Evolutionary conservation across 2,329 filamentous ascomycete genomes (phyloP), one percentile per base, ranked within the genome.

Genomic region (Fusarium nodosum): DNA sequence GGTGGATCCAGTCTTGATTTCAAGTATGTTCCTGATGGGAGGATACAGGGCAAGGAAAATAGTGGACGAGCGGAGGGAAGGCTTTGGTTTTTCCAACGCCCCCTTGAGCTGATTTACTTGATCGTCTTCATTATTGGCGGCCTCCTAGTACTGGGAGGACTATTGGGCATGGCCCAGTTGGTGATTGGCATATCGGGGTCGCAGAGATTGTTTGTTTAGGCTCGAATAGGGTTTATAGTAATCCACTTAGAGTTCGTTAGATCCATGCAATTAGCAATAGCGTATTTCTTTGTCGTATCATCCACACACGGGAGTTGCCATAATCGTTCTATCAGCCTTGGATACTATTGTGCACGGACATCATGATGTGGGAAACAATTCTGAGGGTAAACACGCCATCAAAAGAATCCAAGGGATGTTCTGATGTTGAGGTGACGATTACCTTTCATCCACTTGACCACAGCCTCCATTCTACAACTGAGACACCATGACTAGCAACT

Each of bases 1-100:
- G 74, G 74, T 4, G 71, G 70, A 5, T 78, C 75, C 1, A 75
- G 73, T 26, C 73, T 80, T 48, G 73, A 77, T 30, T 79, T 80
- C 60, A 79, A 78, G 63, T 71, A 80, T 51, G 57, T 79, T 0
- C 78, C 78, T n/a, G 52, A 68, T 36, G 65, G 63, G 26, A 53
- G 34, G 41, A 52, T 66, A 30, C 74, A 69, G 1, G 55, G 58
- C 5, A 74, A 72, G 47, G 75, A 77, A 59, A 64, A 59, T 16
- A 76, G 64, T 34, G 59, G 56, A 9, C 55, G 68, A 12, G 30
- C 30, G 4, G 45, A 54, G 28, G 64, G 66, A 1, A 53, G 10
- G 3, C 61, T 58, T 12, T 72, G 66, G 45, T 68, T 52, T 34
- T 69, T 68, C 38, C 51, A 67, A 7, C 54, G 75, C n/a, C 72